Conservation (phyloP, 2,329 filamentous ascomycete species). For the Fusarium napiforme region DNA sequence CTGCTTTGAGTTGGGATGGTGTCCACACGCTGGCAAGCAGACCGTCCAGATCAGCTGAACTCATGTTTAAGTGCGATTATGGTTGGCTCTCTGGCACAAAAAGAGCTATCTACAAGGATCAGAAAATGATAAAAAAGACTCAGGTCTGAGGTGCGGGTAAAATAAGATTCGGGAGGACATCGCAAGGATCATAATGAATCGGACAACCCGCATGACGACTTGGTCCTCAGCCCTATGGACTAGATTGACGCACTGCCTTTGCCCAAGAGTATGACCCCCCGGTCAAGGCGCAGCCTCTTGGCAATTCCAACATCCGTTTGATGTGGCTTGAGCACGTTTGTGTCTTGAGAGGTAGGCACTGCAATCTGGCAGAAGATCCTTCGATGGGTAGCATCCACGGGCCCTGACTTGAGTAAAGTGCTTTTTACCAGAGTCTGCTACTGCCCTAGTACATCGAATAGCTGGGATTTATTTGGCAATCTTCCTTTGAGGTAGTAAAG, state of each 20-base stretch:
- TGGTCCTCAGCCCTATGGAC: neutral
- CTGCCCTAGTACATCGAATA: neutral
- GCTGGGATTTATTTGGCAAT: fast-evolving
- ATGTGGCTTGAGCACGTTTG: neutral
- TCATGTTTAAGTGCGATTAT: neutral
- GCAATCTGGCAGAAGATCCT: neutral
- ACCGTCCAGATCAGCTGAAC: neutral
- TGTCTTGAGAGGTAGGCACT: neutral
- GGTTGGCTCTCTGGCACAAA: neutral
- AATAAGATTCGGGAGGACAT: neutral
- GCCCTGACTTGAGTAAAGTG: neutral
- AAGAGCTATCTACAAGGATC: neutral
- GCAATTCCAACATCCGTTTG: neutral
- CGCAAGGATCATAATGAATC: too few species aligned
- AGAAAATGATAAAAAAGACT: neutral
- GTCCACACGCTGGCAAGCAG: neutral
- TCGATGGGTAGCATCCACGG: neutral
- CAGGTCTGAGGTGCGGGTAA: neutral
- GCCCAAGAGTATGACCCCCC: neutral
- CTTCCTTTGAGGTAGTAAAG: neutral
- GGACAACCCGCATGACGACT: neutral
- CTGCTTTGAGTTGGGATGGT: neutral
- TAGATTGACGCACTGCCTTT: neutral
- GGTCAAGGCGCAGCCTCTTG: neutral
- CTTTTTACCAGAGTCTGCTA: neutral